These are phyloP conservation scores for Sphagnurus paluster DNA, from an alignment of 1,284 basidiomycete species.

Conservation along the genomic window DNA sequence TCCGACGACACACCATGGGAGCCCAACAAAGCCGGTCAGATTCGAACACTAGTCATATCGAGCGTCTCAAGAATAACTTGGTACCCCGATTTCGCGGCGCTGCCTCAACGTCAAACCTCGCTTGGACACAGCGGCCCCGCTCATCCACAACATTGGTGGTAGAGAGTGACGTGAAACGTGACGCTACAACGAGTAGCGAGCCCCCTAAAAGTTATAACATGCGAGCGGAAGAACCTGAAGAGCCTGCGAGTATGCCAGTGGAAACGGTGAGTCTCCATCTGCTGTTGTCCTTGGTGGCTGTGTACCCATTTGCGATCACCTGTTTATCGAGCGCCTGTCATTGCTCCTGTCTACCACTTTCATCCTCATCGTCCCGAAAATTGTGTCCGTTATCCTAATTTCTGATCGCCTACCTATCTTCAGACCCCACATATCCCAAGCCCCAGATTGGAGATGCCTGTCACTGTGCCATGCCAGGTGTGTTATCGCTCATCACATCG, in stretches of 20 bases:
- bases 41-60: constrained; percentile 10
- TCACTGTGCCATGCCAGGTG: constrained; percentile 25
- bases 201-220: too few species aligned
- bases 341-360: constrained; percentile 4
- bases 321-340: constrained; percentile 14
- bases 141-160: neutral
- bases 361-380: constrained; percentile 1
- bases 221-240: too few species aligned
- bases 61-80: constrained; percentile 15
- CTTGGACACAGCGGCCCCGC: neutral
- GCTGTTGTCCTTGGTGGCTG: constrained; percentile 19
- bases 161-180: too few species aligned
- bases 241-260: too few species aligned
- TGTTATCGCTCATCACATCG: constrained; percentile 9
- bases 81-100: constrained; percentile 15
- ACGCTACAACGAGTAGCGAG: too few species aligned
- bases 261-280: constrained; percentile 10
- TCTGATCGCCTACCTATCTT: constrained; percentile 3
- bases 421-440: constrained; percentile 5
- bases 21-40: constrained; percentile 22
- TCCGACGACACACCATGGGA: constrained; percentile 30
- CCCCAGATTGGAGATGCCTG: constrained; percentile 17
- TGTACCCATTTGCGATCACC: constrained; percentile 11
- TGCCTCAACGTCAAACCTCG: constrained; percentile 11
- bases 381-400: neutral